phyloP scores from a whole-genome alignment of 306 rosid genomes.

The Castanopsis chinensis region DNA sequence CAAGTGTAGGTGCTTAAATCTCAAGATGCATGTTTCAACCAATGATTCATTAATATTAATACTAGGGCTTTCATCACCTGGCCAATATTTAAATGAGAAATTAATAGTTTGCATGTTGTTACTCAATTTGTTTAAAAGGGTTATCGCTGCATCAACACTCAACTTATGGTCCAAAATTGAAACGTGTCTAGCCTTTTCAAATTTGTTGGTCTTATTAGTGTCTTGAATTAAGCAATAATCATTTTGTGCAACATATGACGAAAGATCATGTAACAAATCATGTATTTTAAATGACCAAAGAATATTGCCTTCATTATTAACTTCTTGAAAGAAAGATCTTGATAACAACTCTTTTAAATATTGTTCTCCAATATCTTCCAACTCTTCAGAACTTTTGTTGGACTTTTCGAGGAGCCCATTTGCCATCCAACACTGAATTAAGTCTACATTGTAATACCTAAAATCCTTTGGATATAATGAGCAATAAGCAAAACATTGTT shows the following conservation, averaged over 20 bases:
- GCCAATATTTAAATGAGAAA: too few relatives aligned
- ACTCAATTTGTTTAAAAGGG: too few relatives aligned
- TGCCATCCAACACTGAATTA: slow-evolving; percentile 17
- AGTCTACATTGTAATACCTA: not conserved
- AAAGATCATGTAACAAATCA: slow-evolving; percentile 22
- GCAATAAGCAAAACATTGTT: slow-evolving; percentile 31
- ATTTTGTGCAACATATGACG: slow-evolving; percentile 7
- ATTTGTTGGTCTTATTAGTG: not conserved
- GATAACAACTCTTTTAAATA: slow-evolving; percentile 14
- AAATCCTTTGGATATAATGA: slow-evolving; percentile 25
- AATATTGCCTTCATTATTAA: too few relatives aligned
- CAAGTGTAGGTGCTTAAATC: too few relatives aligned
- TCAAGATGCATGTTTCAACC: too few relatives aligned
- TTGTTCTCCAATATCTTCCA: slow-evolving; percentile 28
- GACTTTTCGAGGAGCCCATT: slow-evolving; percentile 15
- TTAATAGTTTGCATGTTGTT: too few relatives aligned
- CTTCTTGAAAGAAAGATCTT: slow-evolving; percentile 10
- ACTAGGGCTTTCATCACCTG: not conserved
- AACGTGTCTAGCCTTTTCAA: not conserved
- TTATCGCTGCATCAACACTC: not conserved
- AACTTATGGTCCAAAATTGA: too few relatives aligned
- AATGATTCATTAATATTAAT: not conserved
- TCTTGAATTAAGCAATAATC: not conserved
- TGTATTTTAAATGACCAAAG: slow-evolving; percentile 1
- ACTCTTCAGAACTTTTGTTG: not conserved